These are phyloP conservation scores for Schrenkiella parvula DNA, from an alignment of 345 rosid species.

Conservation along the genomic window DNA sequence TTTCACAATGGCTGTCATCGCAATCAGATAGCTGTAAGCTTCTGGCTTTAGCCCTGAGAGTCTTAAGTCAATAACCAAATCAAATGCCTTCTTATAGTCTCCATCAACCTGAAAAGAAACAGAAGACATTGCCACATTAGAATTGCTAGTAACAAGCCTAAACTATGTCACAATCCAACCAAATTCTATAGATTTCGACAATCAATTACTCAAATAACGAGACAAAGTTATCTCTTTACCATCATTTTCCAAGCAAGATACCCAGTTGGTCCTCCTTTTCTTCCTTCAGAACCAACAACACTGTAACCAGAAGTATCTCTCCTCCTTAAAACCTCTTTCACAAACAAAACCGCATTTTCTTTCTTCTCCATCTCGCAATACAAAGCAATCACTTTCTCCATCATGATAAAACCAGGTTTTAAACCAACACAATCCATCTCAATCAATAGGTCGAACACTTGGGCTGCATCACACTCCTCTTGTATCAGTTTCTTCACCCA, in stretches of 20 bases:
- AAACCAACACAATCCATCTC: conserved; percentile 95
- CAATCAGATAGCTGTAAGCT: conserved; percentile 77
- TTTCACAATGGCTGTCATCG: conserved; percentile 91
- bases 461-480: conserved; percentile 53
- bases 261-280: conserved; percentile 83
- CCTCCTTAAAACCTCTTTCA: conserved; percentile 61
- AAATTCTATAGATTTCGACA: not conserved
- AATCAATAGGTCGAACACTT: conserved; percentile 68
- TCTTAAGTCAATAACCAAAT: conserved; percentile 56
- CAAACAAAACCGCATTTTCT: conserved; percentile 58
- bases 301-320: conserved; percentile 39
- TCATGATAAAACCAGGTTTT: conserved; percentile 84
- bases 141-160: not conserved
- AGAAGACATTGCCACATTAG: not conserved
- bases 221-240: conserved; percentile 38
- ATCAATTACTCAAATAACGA: not conserved
- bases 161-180: not conserved
- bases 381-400: conserved; percentile 87
- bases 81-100: conserved; percentile 62
- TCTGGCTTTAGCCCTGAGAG: conserved; percentile 81
- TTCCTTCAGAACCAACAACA: conserved; percentile 40
- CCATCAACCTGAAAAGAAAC: conserved; percentile 62
- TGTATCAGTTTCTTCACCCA: conserved; percentile 80
- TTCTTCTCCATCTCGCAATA: conserved; percentile 72
- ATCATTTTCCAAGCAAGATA: conserved; percentile 96